A percentile compares a stretch with the other conserved stretches of the same genome.
Conservation (phyloP, 805 yeast genomes). For the Starmerella sirachaensis region DNA sequence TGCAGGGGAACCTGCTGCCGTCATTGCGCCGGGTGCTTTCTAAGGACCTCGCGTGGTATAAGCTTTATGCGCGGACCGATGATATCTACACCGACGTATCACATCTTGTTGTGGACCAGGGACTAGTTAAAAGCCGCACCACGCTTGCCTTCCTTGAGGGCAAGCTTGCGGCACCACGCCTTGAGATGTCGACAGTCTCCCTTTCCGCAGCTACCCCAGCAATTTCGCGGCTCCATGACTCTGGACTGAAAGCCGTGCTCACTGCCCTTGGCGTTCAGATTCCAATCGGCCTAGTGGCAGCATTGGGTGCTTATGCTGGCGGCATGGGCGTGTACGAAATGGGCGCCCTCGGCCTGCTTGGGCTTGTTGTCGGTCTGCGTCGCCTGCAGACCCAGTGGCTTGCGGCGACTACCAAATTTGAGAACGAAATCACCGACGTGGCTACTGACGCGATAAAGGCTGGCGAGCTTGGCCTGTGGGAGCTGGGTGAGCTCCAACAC, state of each 20-base stretch:
- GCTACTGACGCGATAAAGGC: constrained; percentile 23
- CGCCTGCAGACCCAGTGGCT: constrained; percentile 29
- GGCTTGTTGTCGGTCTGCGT: constrained; percentile 29
- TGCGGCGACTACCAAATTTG: constrained; percentile 21
- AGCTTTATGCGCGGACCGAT: constrained; percentile 29
- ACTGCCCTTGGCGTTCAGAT: constrained; percentile 28
- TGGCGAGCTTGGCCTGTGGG: constrained; percentile 25
- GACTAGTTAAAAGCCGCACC: constrained; percentile 25
- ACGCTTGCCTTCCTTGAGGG: constrained; percentile 28
- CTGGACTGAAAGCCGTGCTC: constrained; percentile 24
- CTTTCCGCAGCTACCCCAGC: constrained; percentile 1
- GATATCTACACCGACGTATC: constrained; percentile 27
- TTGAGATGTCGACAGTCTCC: background rate
- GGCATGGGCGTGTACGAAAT: constrained; percentile 27
- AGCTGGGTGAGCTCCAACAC: constrained; percentile 25
- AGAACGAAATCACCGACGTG: constrained; percentile 19
- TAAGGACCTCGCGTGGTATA: constrained; percentile 29
- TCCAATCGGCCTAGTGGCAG: constrained; percentile 26
- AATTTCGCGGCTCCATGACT: constrained; percentile 23
- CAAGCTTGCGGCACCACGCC: constrained; percentile 18
- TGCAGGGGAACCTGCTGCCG: constrained; percentile 27
- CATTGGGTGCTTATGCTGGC: constrained; percentile 25
- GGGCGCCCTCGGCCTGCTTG: constrained; percentile 30
- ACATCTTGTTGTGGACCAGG: constrained; percentile 15
- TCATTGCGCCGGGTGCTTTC: constrained; percentile 19